Conservation (phyloP, 148 eudicot genomes). For the Fagopyrum tataricum region DNA sequence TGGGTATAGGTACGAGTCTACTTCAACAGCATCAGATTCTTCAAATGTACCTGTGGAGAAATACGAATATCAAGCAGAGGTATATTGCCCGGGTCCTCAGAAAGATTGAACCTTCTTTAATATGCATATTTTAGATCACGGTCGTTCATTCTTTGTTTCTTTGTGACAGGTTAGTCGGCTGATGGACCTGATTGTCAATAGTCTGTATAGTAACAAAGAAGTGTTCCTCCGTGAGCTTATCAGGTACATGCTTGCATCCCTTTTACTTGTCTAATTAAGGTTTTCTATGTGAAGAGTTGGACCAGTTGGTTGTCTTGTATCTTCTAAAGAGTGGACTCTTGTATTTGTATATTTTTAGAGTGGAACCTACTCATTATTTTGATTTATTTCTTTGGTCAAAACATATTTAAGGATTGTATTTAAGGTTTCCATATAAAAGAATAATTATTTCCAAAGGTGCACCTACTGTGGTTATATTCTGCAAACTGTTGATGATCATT, state of each 20-base stretch:
- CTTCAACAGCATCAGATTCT: conserved; percentile 70
- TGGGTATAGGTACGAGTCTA: conserved; percentile 51
- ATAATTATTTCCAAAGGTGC: not conserved
- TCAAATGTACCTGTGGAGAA: conserved; percentile 60
- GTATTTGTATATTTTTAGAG: not conserved
- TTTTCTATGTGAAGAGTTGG: not conserved
- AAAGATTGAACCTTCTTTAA: not conserved
- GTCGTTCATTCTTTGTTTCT: conserved; percentile 2
- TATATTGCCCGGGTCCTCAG: conserved; percentile 9
- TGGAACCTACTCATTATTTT: not conserved
- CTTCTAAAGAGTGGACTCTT: not conserved
- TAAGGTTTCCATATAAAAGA: not conserved
- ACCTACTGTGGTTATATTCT: not conserved
- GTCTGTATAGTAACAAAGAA: conserved; percentile 95
- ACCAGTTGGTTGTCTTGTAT: not conserved
- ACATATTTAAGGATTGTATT: not conserved
- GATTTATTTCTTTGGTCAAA: not conserved
- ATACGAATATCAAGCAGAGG: conserved; percentile 98
- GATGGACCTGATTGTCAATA: conserved; percentile 97
- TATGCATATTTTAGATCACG: conserved; percentile 1
- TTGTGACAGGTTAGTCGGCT: conserved; percentile 85
- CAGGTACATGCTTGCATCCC: conserved; percentile 42
- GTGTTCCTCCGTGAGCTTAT: conserved; percentile 91
- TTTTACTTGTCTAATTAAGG: not conserved
- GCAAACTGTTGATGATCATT: not conserved